Base-by-base conservation (phyloP, 1,139 yeast species). In the Dujonia santamariae region DNA sequence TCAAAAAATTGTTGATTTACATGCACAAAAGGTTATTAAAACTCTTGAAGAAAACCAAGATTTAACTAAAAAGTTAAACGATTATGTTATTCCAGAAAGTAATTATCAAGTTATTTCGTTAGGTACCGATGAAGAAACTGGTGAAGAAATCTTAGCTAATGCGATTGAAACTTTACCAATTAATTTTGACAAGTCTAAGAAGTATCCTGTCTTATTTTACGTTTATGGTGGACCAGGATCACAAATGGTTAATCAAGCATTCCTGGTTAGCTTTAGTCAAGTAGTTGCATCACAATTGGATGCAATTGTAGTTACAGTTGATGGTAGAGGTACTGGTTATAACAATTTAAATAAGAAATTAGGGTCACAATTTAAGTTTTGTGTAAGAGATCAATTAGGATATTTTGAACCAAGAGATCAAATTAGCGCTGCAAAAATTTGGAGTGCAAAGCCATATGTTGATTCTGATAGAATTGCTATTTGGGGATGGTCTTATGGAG, bases 401-500 rank as follows among this genome's bases (percentile, higher is more conserved):
- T 62, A 78, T 42, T 75, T 68, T 47, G 94, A 84, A 53, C 82
- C 85, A 3, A 51, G 62, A 22, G 94, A 84, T 54, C 90, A 84
- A 55, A 78, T 84, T 20, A 60, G 73, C 0, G 86, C 88, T 4
- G 92, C 85, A 1, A 71, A 71, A 40, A 42, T 67, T 2, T 84
- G 86, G 79, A 61, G 71, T 1, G 34, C 59, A 6, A 72, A 71
- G 41, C 45, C 69, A 2, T 84, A 75, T 47, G 81, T 83, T 28
- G 85, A 84, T 52, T 50, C 60, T 6, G 61, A 63, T 3, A 67
- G 76, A 42, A 75, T 83, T 9, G 85, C 86, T 2, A 75, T 84
- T 35, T 84, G 87, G 80, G 94, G 94, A 4, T 84, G 92, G 90
- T 81, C 90, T 2, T 84, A 83, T 49, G 94, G 94, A 38, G 94